phyloP scores from a whole-genome alignment of 805 yeast genomes.

The Saturnispora silvae region DNA sequence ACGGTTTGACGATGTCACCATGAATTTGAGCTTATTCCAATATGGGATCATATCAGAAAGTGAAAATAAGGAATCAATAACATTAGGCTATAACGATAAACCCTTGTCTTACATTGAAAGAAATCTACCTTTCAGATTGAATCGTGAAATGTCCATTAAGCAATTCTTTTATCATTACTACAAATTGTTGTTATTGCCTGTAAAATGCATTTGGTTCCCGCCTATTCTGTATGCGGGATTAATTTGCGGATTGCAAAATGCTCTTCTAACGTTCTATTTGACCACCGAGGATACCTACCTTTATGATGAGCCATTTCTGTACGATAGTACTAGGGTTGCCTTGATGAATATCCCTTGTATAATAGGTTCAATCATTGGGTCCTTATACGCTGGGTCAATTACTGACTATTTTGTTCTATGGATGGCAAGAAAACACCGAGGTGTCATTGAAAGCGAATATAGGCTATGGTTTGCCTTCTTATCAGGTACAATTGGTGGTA shows the following conservation, averaged over 20 bases:
- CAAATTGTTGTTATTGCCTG: slow-evolving; percentile 23
- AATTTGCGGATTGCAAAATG: slow-evolving; percentile 72
- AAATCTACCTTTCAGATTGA: slow-evolving; percentile 11
- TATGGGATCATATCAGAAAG: slow-evolving; percentile 22
- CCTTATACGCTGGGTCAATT: slow-evolving; percentile 53
- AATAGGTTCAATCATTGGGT: slow-evolving; percentile 55
- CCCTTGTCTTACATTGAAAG: slow-evolving; percentile 12
- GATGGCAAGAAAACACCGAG: slow-evolving; percentile 50
- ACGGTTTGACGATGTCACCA: slow-evolving; percentile 14
- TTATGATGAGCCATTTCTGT: slow-evolving; percentile 55
- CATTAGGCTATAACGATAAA: slow-evolving; percentile 19
- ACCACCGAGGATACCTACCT: slow-evolving; percentile 61
- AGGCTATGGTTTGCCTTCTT: slow-evolving; percentile 47
- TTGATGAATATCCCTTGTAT: slow-evolving; percentile 66
- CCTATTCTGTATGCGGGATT: slow-evolving; percentile 54
- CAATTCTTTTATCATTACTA: slow-evolving; percentile 29
- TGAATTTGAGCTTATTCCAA: slow-evolving; percentile 17
- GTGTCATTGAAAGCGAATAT: slow-evolving; percentile 55
- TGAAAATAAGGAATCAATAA: slow-evolving; percentile 15
- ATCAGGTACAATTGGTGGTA: slow-evolving; percentile 49
- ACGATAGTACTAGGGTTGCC: slow-evolving; percentile 54
- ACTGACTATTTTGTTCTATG: slow-evolving; percentile 56
- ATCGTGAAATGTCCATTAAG: background rate
- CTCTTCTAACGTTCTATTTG: slow-evolving; percentile 60
- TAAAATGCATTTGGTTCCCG: slow-evolving; percentile 35